Percentiles rank a stretch among this genome's conserved stretches.
Evolutionary conservation across 2,329 filamentous ascomycete genomes (phyloP).

Genomic region (Pezicula rhizophila): DNA sequence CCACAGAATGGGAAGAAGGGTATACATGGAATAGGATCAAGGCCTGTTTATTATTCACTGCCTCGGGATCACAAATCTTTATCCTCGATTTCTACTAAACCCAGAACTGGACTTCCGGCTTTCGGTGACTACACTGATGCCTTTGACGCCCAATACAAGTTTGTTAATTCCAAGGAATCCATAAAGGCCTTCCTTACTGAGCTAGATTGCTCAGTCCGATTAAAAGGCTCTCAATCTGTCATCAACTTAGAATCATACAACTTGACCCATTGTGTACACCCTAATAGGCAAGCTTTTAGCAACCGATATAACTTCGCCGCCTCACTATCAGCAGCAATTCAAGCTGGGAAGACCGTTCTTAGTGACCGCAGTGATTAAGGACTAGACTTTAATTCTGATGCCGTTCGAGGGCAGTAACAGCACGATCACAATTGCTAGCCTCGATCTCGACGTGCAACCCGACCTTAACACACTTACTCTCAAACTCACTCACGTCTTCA

Average conservation of each 20-base stretch:
- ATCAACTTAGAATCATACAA: constrained; percentile 42
- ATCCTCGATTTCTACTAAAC: constrained; percentile 42
- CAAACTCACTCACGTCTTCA: too few species aligned
- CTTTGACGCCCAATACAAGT: constrained; percentile 37
- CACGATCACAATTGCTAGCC: too few species aligned
- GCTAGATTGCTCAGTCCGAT: constrained; percentile 50
- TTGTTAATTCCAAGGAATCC: constrained; percentile 50
- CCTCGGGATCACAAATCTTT: constrained; percentile 60
- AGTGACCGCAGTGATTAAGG: constrained; percentile 52
- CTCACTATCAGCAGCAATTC: constrained; percentile 79
- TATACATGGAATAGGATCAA: constrained; percentile 42
- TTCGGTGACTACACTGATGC: constrained; percentile 66
- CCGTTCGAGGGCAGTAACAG: too few species aligned
- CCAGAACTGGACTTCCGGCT: constrained; percentile 29
- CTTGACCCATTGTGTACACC: constrained; percentile 35
- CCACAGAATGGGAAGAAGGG: constrained; percentile 52
- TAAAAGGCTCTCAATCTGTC: constrained; percentile 65
- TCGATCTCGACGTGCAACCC: too few species aligned
- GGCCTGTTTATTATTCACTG: constrained; percentile 46
- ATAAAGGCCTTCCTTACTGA: constrained; percentile 61
- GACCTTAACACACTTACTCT: too few species aligned
- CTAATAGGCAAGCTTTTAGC: constrained; percentile 71
- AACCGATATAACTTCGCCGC: constrained; percentile 94
- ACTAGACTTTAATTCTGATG: too few species aligned
- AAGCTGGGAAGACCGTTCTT: constrained; percentile 60